phyloP scores from a whole-genome alignment of 2,329 filamentous ascomycete species.

The Huntiella bhutanensis region DNA sequence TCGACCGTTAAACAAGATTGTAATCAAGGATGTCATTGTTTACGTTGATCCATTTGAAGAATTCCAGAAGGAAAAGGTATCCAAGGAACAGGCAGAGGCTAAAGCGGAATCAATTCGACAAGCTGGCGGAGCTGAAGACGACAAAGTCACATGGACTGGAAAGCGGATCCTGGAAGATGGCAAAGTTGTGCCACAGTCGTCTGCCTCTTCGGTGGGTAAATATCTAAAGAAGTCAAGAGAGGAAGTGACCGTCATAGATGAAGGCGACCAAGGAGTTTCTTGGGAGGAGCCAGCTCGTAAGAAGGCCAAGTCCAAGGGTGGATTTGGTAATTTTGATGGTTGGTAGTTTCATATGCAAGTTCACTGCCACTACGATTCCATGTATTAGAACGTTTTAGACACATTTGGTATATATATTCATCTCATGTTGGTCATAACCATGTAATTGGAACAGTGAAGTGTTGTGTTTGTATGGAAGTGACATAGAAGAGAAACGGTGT shows the following conservation, averaged over 20 bases:
- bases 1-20: conserved; percentile 56
- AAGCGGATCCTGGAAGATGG: conserved; percentile 63
- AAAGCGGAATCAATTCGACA: conserved; percentile 42
- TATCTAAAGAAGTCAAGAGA: conserved; percentile 40
- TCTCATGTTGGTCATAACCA: too few species aligned
- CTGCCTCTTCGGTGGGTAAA: conserved; percentile 45
- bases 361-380: too few species aligned
- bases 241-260: conserved; percentile 42
- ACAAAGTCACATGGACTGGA: conserved; percentile 87
- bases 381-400: too few species aligned
- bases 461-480: too few species aligned
- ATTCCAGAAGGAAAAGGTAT: conserved; percentile 57
- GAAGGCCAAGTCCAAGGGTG: conserved; percentile 51
- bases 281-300: conserved; percentile 60
- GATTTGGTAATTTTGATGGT: conserved; percentile 86
- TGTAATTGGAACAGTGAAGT: too few species aligned
- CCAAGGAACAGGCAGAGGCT: conserved; percentile 38
- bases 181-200: conserved; percentile 28
- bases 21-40: conserved; percentile 65
- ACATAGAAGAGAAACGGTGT: too few species aligned
- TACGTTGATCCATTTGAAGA: conserved; percentile 93
- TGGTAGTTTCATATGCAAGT: conserved; percentile 40
- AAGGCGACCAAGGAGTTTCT: conserved; percentile 25
- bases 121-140: conserved; percentile 63
- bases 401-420: too few species aligned